Evolutionary conservation across 129 eudicot genomes (phyloP).

Genomic region (Chrysanthemum seticuspe): DNA sequence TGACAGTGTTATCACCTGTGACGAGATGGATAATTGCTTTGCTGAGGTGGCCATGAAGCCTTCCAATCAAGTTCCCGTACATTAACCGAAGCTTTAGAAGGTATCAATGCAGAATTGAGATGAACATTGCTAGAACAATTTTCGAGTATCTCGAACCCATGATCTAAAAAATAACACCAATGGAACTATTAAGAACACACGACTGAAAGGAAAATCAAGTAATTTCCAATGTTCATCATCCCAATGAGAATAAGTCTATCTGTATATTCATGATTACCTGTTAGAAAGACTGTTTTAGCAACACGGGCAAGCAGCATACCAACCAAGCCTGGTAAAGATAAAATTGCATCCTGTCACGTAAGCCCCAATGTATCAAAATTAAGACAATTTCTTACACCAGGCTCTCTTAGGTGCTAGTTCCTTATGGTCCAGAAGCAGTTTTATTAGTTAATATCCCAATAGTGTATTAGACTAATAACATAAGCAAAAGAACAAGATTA

Average conservation of each 20-base stretch:
- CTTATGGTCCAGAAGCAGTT: not conserved
- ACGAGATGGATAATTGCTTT: slow-evolving; percentile 31
- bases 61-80: slow-evolving; percentile 97
- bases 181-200: not conserved
- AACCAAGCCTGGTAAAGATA: slow-evolving; percentile 72
- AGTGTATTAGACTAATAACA: no score
- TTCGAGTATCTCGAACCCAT: slow-evolving; percentile 58
- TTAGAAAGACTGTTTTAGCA: slow-evolving; percentile 70
- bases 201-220: not conserved
- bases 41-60: slow-evolving; percentile 64
- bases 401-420: not conserved
- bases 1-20: slow-evolving; percentile 36
- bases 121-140: slow-evolving; percentile 63
- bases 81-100: slow-evolving; percentile 43
- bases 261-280: slow-evolving; percentile 45
- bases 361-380: slow-evolving; percentile 16
- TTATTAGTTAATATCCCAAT: not conserved
- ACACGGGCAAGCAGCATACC: slow-evolving; percentile 86
- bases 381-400: not conserved
- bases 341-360: slow-evolving; percentile 16
- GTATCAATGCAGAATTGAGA: slow-evolving; percentile 49
- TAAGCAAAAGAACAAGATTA: no score
- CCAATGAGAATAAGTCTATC: no score
- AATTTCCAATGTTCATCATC: no score
- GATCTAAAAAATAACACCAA: slow-evolving; percentile 39